A percentile compares a stretch with the other conserved stretches of the same genome.
Conservation (phyloP, 2,329 filamentous ascomycete genomes). For the Iodosphaeria phyllophila region DNA sequence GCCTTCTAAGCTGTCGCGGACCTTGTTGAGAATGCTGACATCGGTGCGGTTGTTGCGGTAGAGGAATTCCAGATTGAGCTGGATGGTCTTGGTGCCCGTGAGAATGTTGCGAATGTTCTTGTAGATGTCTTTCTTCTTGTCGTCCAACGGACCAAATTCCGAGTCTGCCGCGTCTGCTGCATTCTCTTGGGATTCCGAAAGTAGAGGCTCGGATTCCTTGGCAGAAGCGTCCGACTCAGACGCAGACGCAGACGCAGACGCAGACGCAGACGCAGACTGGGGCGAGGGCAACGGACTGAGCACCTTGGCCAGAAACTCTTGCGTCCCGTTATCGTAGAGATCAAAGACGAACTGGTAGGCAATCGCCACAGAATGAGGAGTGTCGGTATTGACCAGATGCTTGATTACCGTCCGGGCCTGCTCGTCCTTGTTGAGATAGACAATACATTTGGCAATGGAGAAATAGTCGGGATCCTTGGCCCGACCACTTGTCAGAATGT, state of each 20-base stretch:
- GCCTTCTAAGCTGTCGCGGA: slow-evolving; percentile 86
- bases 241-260: no score
- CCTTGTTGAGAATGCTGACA: slow-evolving; percentile 81
- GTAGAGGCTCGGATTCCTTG: slow-evolving; percentile 22
- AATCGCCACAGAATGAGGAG: slow-evolving; percentile 60
- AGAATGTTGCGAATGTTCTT: slow-evolving; percentile 50
- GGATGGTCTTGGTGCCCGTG: slow-evolving; percentile 82
- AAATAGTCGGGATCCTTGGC: slow-evolving; percentile 84
- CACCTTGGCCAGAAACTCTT: slow-evolving; percentile 87
- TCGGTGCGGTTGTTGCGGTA: slow-evolving; percentile 93
- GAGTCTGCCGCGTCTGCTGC: slow-evolving; percentile 25
- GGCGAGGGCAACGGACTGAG: slow-evolving; percentile 55
- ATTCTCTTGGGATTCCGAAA: slow-evolving; percentile 25
- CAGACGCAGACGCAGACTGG: no score
- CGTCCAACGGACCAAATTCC: slow-evolving; percentile 30
- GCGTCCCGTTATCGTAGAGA: slow-evolving; percentile 93
- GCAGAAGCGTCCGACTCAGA: slow-evolving; percentile 20
- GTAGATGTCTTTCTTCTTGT: slow-evolving; percentile 36
- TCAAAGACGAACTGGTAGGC: slow-evolving; percentile 98
- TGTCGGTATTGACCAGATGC: slow-evolving; percentile 62
- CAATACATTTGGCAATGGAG: slow-evolving; percentile 91
- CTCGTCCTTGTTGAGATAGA: slow-evolving; percentile 82
- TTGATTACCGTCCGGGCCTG: slow-evolving; percentile 77
- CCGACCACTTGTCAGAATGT: slow-evolving; percentile 72
- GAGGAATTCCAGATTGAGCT: slow-evolving; percentile 87